Evolutionary conservation across 225 moss, liverwort and hornwort species (phyloP).

Genomic region (Asterella californica): DNA sequence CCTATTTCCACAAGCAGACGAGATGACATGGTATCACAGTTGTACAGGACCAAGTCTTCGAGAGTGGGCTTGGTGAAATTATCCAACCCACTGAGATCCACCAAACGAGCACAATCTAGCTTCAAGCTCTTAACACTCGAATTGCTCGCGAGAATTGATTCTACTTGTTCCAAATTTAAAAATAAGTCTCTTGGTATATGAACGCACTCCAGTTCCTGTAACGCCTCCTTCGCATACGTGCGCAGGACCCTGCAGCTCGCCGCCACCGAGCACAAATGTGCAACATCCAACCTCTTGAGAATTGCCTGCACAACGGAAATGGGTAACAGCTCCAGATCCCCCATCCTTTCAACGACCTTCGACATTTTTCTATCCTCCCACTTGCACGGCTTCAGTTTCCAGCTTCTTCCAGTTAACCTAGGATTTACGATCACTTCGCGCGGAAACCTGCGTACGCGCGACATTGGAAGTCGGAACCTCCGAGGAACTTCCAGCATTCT

Average conservation of each 20-base stretch:
- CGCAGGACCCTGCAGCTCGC: constrained; percentile 59
- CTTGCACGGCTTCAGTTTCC: not conserved
- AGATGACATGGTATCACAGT: constrained; percentile 42
- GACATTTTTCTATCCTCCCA: not conserved
- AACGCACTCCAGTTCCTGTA: constrained; percentile 41
- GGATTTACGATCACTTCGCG: too few species aligned
- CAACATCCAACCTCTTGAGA: constrained; percentile 59
- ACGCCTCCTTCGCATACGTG: constrained; percentile 45
- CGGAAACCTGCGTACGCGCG: too few species aligned
- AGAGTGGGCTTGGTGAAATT: constrained; percentile 39
- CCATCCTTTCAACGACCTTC: constrained; percentile 25
- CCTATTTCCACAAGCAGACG: constrained; percentile 45
- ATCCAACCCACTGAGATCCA: constrained; percentile 26
- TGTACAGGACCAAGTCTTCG: constrained; percentile 40
- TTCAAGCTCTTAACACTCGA: constrained; percentile 37
- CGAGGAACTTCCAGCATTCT: not conserved
- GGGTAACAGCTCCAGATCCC: constrained; percentile 61
- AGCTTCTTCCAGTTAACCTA: not conserved
- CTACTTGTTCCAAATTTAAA: constrained; percentile 30
- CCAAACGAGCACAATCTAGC: constrained; percentile 41
- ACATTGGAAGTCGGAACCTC: not conserved
- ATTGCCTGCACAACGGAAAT: constrained; percentile 50
- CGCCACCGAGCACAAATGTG: constrained; percentile 67
- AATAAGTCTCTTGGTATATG: constrained; percentile 41
- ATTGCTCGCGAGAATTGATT: constrained; percentile 35